A percentile compares a stretch with the other conserved stretches of the same genome.
Conservation (phyloP, 2,329 filamentous ascomycete species). For the Botrytis paeoniae region DNA sequence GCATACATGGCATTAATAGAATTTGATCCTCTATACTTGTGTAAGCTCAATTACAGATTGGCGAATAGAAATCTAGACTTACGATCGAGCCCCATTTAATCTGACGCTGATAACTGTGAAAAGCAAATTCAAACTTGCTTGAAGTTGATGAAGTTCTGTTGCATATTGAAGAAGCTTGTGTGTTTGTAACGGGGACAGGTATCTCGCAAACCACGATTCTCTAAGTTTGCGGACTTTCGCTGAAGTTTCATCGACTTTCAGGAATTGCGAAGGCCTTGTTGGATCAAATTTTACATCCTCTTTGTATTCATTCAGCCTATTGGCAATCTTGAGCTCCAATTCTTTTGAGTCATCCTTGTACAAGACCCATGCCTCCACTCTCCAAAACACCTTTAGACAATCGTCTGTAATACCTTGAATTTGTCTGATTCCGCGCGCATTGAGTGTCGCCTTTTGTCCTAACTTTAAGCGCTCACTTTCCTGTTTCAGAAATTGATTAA, state of each 20-base stretch:
- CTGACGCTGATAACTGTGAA: not conserved
- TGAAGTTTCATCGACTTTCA: conserved; percentile 5
- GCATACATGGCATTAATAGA: no score
- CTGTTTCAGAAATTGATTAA: not conserved
- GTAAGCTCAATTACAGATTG: not conserved
- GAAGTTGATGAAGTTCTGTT: not conserved
- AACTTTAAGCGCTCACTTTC: not conserved
- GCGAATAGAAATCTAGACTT: not conserved
- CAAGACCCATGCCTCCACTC: conserved; percentile 4
- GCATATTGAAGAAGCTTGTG: not conserved
- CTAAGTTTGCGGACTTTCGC: not conserved
- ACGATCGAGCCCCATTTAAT: not conserved
- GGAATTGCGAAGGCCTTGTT: not conserved
- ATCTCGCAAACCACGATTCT: not conserved
- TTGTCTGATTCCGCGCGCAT: not conserved
- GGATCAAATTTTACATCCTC: not conserved
- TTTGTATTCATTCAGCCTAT: not conserved
- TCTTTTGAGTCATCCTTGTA: not conserved
- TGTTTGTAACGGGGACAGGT: not conserved
- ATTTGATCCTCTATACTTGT: not conserved
- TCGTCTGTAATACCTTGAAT: not conserved
- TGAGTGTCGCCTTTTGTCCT: not conserved
- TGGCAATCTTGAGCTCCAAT: not conserved
- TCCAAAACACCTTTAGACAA: conserved; percentile 13
- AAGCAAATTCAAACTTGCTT: not conserved